Evolutionary conservation across 2,329 filamentous ascomycete species (phyloP).

Genomic region (Fulvia fulva): DNA sequence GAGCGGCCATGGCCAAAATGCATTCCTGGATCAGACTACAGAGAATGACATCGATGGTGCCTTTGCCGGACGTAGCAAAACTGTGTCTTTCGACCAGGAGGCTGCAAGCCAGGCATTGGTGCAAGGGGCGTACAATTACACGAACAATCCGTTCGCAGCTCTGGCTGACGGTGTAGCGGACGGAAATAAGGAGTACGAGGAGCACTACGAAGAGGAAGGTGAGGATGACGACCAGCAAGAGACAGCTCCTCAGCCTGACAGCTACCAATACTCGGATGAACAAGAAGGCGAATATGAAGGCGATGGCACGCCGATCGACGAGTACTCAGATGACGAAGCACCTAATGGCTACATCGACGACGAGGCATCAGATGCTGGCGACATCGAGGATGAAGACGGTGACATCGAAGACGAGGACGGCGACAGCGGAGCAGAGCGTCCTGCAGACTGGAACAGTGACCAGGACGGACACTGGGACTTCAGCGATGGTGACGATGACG

Average conservation of each 20-base stretch:
- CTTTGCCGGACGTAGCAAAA: background rate
- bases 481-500: conserved; percentile 10
- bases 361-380: conserved; percentile 9
- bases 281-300: conserved; percentile 19
- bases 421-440: conserved; percentile 8
- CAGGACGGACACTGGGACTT: conserved; percentile 6
- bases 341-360: conserved; percentile 4
- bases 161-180: conserved; percentile 7
- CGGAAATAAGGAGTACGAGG: conserved; percentile 15
- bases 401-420: conserved; percentile 12
- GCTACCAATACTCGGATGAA: conserved; percentile 15
- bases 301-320: conserved; percentile 2
- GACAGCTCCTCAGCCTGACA: conserved; percentile 7
- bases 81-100: background rate
- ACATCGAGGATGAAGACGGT: conserved; percentile 5
- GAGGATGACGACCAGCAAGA: conserved; percentile 11
- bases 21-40: conserved; percentile 1
- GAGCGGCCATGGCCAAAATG: background rate
- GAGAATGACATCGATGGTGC: conserved; percentile 3
- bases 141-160: conserved; percentile 14
- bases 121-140: conserved; percentile 6
- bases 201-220: conserved; percentile 7
- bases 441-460: conserved; percentile 2
- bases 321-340: conserved; percentile 10
- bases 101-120: background rate